Evolutionary conservation across 257 asterid species (phyloP), one percentile per base, ranked within the genome.

Genomic region (Solanum pimpinellifolium): DNA sequence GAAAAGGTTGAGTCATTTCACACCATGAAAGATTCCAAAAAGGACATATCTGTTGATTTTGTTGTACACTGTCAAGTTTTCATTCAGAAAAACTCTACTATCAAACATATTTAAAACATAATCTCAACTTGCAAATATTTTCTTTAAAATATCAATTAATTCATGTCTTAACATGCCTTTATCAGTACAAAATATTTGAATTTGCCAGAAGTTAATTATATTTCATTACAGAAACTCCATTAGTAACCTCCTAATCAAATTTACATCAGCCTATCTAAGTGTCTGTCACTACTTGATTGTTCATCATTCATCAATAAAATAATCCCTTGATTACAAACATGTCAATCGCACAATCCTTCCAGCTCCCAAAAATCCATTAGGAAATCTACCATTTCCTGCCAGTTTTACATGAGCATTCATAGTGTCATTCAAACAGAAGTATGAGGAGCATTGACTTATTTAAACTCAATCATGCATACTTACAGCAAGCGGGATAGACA

Each of bases 381-480:
- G 78, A 87, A 87, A 85, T 88, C 90, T 18, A 92, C 93, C 91
- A 92, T 89, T 88, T 90, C 92, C 93, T 90, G 91, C 81, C 41
- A 83, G n/a, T 52, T 88, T 23, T 39, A 14, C 39, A 77, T 77
- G 83, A 44, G 62, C 21, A 44, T 13, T 13, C 39, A 7, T 25
- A 25, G 62, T 44, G 83, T 44, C 83, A 77, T 44, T 77, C 62
- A 44, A 77, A 44, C 62, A 77, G 33, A 44, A 42, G 14, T 25
- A 25, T 44, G 21, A 29, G 31, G 31, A 29, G 31, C 31, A 29
- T 29, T 29, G 31, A 29, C 31, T 29, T 29, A 2, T 29, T 29
- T 29, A 29, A 29, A 29, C 31, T 29, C 31, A 29, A 29, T 29
- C 31, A 29, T 29, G 31, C 2, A 29, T 29, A 29, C 31, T 2